Evolutionary conservation across 305 asterid species (phyloP).

Genomic region (Fraxinus greggii): DNA sequence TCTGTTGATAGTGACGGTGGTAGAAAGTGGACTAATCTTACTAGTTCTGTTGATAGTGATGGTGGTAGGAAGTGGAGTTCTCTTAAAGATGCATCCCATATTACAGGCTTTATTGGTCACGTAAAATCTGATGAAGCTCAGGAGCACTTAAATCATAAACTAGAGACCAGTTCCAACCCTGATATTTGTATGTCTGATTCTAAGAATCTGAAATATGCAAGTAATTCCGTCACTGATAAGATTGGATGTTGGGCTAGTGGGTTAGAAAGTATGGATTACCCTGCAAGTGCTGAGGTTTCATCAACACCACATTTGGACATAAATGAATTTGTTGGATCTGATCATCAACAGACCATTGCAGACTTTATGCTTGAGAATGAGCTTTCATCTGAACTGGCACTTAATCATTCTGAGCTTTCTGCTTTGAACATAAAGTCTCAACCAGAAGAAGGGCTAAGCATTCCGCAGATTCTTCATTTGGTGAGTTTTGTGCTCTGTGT

Average conservation of each 20-base stretch:
- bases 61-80: constrained; percentile 94
- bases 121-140: constrained; percentile 58
- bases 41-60: constrained; percentile 87
- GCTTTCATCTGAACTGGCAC: constrained; percentile 47
- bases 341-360: constrained; percentile 44
- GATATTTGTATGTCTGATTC: constrained; percentile 47
- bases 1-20: constrained; percentile 87
- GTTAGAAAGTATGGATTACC: constrained; percentile 33
- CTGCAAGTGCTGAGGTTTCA: constrained; percentile 46
- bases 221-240: constrained; percentile 43
- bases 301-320: constrained; percentile 48
- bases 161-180: constrained; percentile 50
- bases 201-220: constrained; percentile 49
- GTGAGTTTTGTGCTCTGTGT: constrained; percentile 48
- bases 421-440: constrained; percentile 50
- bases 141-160: constrained; percentile 43
- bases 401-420: constrained; percentile 51
- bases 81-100: constrained; percentile 27
- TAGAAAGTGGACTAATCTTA: constrained; percentile 83
- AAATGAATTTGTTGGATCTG: constrained; percentile 61
- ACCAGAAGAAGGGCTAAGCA: constrained; percentile 74
- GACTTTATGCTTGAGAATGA: constrained; percentile 48
- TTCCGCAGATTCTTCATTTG: constrained; percentile 92
- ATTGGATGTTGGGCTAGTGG: constrained; percentile 43
- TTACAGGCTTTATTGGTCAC: constrained; percentile 47